phyloP scores from a whole-genome alignment of 208 protist species.

The Zelonia costaricensis region DNA sequence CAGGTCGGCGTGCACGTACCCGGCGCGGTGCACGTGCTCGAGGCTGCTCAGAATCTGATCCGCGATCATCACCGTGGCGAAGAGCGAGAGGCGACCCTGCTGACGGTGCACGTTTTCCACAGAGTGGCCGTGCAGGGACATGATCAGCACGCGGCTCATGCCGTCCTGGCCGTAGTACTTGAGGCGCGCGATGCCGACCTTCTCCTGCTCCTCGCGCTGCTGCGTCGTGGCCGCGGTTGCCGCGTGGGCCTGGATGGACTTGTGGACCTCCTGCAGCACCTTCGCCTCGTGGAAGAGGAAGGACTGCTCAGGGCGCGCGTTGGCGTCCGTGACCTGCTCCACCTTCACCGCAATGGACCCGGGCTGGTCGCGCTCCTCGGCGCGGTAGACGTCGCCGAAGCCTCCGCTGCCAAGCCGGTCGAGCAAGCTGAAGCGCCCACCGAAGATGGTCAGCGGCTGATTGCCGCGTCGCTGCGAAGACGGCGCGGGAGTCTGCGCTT shows the following conservation, averaged over 20 bases:
- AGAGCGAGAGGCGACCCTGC: conserved; percentile 93
- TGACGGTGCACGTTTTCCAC: conserved; percentile 94
- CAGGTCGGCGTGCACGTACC: conserved; percentile 86
- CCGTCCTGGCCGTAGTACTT: conserved; percentile 97
- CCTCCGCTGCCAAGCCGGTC: conserved; percentile 94
- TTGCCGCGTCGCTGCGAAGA: neutral
- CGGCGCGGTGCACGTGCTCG: conserved; percentile 92
- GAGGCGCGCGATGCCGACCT: conserved; percentile 89
- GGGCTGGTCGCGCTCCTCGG: conserved; percentile 39
- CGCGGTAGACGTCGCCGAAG: conserved; percentile 98
- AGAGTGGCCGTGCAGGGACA: conserved; percentile 97
- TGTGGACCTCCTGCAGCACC: conserved; percentile 84
- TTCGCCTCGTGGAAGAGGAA: conserved; percentile 98
- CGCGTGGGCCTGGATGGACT: conserved; percentile 24
- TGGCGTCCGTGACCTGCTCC: conserved; percentile 41
- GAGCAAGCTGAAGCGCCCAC: conserved; percentile 51
- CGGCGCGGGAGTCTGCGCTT: neutral
- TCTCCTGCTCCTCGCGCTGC: conserved; percentile 13
- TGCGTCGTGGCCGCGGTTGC: conserved; percentile 8
- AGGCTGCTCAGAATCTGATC: conserved; percentile 95
- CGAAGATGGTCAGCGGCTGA: conserved; percentile 26
- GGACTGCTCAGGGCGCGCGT: conserved; percentile 62
- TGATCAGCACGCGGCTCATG: conserved; percentile 98
- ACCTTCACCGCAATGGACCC: conserved; percentile 54
- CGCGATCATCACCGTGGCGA: conserved; percentile 98